Percentiles rank a stretch among this genome's conserved stretches.
Evolutionary conservation across 768 basidiomycete species (phyloP).

Genomic region (Auriculariales sp.): DNA sequence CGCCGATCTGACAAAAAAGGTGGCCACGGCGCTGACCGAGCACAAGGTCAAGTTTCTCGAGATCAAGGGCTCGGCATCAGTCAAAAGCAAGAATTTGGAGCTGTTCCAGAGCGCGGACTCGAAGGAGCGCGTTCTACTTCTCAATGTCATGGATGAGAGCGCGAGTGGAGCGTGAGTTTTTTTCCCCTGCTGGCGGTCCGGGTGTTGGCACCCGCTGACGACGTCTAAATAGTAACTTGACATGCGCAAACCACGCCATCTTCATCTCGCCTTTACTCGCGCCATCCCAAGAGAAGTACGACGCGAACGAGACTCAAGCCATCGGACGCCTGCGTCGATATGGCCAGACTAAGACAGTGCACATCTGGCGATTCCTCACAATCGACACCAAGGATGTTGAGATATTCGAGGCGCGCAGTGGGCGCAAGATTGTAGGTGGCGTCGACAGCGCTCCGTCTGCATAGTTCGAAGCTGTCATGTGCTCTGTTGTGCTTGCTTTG

Average conservation of each 20-base stretch:
- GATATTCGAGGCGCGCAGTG: conserved; percentile 41
- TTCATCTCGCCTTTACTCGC: conserved; percentile 88
- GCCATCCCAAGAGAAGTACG: conserved; percentile 68
- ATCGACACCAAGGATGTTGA: conserved; percentile 78
- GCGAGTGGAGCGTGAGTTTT: conserved; percentile 57
- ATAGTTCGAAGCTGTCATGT: too few relatives aligned
- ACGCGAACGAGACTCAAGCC: conserved; percentile 70
- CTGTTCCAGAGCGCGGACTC: conserved; percentile 70
- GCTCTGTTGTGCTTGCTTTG: too few relatives aligned
- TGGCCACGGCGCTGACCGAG: conserved; percentile 62
- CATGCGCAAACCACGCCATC: conserved; percentile 86
- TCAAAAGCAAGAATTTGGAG: conserved; percentile 71
- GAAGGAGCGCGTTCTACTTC: conserved; percentile 59
- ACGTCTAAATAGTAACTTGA: conserved; percentile 46
- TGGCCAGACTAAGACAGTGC: conserved; percentile 68
- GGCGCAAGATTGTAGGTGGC: not conserved
- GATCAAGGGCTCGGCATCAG: conserved; percentile 62
- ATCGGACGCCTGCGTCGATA: conserved; percentile 73
- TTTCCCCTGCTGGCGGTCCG: not conserved
- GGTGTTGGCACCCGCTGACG: not conserved
- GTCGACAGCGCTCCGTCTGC: too few relatives aligned
- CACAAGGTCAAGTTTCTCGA: conserved; percentile 65
- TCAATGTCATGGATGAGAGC: conserved; percentile 91
- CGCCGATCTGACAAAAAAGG: conserved; percentile 83
- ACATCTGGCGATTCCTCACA: conserved; percentile 76